phyloP scores from a whole-genome alignment of 129 eudicot species.

The Escallonia herrerae region DNA sequence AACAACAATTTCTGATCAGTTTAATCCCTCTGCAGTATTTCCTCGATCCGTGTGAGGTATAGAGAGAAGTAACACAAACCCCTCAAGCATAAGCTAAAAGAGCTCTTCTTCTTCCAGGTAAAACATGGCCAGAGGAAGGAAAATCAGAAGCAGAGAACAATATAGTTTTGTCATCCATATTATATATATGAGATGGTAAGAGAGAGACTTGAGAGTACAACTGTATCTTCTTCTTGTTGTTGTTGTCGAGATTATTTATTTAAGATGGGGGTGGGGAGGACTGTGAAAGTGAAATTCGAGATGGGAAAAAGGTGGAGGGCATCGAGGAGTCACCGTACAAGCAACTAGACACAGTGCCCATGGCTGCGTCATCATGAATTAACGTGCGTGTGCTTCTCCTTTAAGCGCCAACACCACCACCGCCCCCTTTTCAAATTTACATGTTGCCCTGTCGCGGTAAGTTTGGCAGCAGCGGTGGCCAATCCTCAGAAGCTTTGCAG shows the following conservation, averaged over 20 bases:
- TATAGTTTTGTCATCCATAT: neutral
- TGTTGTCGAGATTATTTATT: neutral
- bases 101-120: neutral
- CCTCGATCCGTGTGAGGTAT: conserved; percentile 18
- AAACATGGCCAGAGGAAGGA: neutral
- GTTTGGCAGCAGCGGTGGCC: too few species aligned
- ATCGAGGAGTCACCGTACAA: too few species aligned
- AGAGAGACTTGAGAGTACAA: neutral
- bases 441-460: too few species aligned
- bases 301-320: neutral
- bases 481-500: too few species aligned
- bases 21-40: neutral
- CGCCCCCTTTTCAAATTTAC: too few species aligned
- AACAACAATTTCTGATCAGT: neutral
- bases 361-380: too few species aligned
- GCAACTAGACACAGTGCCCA: too few species aligned
- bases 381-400: too few species aligned
- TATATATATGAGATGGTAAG: neutral
- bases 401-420: too few species aligned
- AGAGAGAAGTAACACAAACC: conserved; percentile 7
- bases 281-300: neutral
- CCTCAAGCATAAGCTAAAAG: neutral
- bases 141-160: neutral
- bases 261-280: neutral
- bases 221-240: neutral